Base-by-base conservation (phyloP, 2,329 filamentous ascomycete species). In the Sporothrix protearum region DNA sequence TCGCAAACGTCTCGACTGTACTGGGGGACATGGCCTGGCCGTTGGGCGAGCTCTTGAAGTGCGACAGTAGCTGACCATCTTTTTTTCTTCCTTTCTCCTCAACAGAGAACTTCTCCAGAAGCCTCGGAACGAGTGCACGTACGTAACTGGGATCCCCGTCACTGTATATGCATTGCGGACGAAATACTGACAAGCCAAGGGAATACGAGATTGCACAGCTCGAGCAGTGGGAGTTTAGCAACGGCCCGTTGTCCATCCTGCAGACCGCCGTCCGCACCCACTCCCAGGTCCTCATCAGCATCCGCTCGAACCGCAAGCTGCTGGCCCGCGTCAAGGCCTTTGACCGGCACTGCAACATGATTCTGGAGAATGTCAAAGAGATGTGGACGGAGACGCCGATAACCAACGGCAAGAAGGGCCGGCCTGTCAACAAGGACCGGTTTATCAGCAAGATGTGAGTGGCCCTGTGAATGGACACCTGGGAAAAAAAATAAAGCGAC, bases 351-450 rank as follows among this genome's bases (percentile, higher is more conserved):
- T 98, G 94, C 88, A 99, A 99, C 84, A 98, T 99, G 73, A 76
- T 80, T 47, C 74, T 80, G 8, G 79, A 80, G 77, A 80, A 80
- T 63, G 78, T 79, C 68, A 96, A 96, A 86, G 96, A 99, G 84
- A 98, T 99, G 95, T 99, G 96, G 96, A 97, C 94, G 10, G 96
- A 99, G 84, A 96, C 92, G 71, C 94, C 95, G 66, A 86, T 92
- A 78, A 89, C 92, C 28, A 91, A 90, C 75, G 95, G 95, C 76
- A 96, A 95, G 85, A 94, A 94, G 83, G 94, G 94, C 71, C 86
- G 91, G 78, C 90, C 92, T 59, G 93, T 98, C 74, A 99, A 99
- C 85, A 97, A 98, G 88, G 96, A 99, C 82, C 87, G 96, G 55
- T 97, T 97, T 82, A 96, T 98, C 78, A 97, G 93, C 87, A 97